Evolutionary conservation across 2,329 filamentous ascomycete species (phyloP), one percentile per base, ranked within the genome.

Genomic region (Neoscytalidium dimidiatum): DNA sequence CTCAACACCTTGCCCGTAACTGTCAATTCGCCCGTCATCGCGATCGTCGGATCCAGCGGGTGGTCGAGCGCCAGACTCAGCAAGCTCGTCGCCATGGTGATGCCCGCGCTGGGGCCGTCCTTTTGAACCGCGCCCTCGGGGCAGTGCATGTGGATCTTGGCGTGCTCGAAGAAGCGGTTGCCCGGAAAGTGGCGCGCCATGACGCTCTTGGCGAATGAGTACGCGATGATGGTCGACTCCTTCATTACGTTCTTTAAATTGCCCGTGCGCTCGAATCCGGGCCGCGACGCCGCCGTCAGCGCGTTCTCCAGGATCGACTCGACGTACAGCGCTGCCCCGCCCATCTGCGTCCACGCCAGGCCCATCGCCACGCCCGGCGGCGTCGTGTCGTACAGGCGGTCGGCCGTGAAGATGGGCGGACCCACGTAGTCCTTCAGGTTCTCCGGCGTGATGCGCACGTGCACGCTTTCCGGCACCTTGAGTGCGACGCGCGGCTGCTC

Each of bases 191-290:
- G 82, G 73, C 88, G 90, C 7, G 90, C 93, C 85, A 98, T 89
- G 66, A 94, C 84, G 0, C 92, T 89, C 81, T 98, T 98, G 72
- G 92, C 90, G 74, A 97, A 99, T 0, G 92, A 96, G 82, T 99
- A 98, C 52, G 95, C 96, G 69, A 99, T 97, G 2, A 88, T 84
- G 0, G 93, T 95, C 2, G 94, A 97, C 80, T 99, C 95, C 80
- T 97, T 98, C 96, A 99, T 99, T 43, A 99, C 95, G 17, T 88
- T 87, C 82, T 97, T 95, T 56, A 99, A 85, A 75, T 98, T 98
- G 66, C 95, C 95, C 0, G 95, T 99, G 66, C 94, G 93, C 74
- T 97, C 92, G 48, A 99, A 83, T 19, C 90, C 87, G 6, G 94
- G 90, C 19, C 90, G 86, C 28, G 92, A 94, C 65, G 85, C 85